Base-by-base conservation (phyloP, 1,139 yeast genomes). In the Sugiyamaella grinbergsii region DNA sequence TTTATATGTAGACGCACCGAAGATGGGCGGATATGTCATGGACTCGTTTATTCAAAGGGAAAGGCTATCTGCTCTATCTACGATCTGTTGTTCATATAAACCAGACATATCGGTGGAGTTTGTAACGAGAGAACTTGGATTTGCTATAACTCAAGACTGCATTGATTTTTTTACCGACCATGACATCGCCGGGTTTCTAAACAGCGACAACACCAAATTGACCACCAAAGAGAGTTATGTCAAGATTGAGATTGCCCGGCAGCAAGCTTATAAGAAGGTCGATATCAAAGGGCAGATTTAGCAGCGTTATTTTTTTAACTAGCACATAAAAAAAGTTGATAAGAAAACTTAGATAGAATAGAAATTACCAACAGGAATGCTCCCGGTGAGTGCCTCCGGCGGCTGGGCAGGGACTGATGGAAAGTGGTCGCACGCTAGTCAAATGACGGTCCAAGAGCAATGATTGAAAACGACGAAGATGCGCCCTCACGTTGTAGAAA, bases 251-350 rank as follows among this genome's bases (percentile, higher is more conserved):
- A 69, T 71, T 6, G 71, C 78, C 15, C 73, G 75, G 49, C 70
- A 71, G 44, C 70, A 75, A 6, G 74, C 71, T 24, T 78, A 78
- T 58, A 78, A 74, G 54, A 85, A 79, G 63, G 82, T 91, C n/a
- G 97, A 91, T 65, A 90, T 91, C 54, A 91, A 90, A 71, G 97
- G 98, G 0, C 97, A 91, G 67, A 76, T 85, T 16, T 86, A 54
- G 19, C 18, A 18, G 10, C 13, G 32, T 29, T 29, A 29, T 23
- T 23, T 23, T 5, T 23, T 23, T 23, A 23, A n/a, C n/a, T n/a
- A n/a, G n/a, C n/a, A n/a, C n/a, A n/a, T n/a, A n/a, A n/a, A n/a
- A n/a, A n/a, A n/a, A 24, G 28, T 24, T 24, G 28, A 24, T 24
- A 24, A n/a, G n/a, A n/a, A n/a, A n/a, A n/a, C n/a, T n/a, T n/a